A percentile compares a stretch with the other conserved stretches of the same genome.
These are phyloP conservation scores for Arthrobotrys sphaeroides DNA, from an alignment of 2,329 filamentous ascomycete genomes.

Conservation along the genomic window DNA sequence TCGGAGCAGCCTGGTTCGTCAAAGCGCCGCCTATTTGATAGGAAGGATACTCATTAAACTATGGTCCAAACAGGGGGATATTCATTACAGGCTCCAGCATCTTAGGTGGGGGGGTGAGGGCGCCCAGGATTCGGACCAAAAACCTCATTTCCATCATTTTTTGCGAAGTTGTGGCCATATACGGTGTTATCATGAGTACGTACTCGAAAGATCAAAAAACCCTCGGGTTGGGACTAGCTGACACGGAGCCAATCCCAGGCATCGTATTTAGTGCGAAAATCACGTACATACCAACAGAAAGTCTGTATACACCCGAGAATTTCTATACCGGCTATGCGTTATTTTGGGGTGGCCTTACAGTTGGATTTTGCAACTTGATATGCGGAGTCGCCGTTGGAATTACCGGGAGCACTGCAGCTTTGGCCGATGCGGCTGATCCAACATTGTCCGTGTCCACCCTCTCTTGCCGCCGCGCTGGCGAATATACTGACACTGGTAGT, in stretches of 20 bases:
- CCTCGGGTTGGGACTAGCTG: background rate
- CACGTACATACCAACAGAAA: conserved; percentile 70
- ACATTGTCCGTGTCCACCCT: conserved; percentile 73
- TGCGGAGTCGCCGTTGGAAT: conserved; percentile 97
- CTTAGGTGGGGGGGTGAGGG: conserved; percentile 93
- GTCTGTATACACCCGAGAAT: conserved; percentile 76
- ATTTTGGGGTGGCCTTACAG: conserved; percentile 94
- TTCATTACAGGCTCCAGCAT: conserved; percentile 98
- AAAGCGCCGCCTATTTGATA: background rate
- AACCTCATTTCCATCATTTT: conserved; percentile 99
- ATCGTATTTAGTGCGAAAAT: conserved; percentile 97
- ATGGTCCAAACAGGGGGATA: conserved; percentile 78
- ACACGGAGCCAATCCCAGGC: conserved; percentile 60
- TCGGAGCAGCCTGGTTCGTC: conserved; percentile 92
- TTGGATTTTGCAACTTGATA: conserved; percentile 93
- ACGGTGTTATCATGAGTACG: conserved; percentile 93
- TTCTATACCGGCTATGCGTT: conserved; percentile 95
- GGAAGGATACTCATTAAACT: background rate
- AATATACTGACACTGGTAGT: conserved; percentile 53
- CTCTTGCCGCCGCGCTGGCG: background rate
- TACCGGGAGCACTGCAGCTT: conserved; percentile 94
- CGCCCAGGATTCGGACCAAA: conserved; percentile 97
- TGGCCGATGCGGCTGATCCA: conserved; percentile 93
- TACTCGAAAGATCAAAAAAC: background rate
- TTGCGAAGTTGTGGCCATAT: conserved; percentile 99